These are phyloP conservation scores for Rosa hybrid DNA, from an alignment of 331 rosid genomes.

Conservation along the genomic window DNA sequence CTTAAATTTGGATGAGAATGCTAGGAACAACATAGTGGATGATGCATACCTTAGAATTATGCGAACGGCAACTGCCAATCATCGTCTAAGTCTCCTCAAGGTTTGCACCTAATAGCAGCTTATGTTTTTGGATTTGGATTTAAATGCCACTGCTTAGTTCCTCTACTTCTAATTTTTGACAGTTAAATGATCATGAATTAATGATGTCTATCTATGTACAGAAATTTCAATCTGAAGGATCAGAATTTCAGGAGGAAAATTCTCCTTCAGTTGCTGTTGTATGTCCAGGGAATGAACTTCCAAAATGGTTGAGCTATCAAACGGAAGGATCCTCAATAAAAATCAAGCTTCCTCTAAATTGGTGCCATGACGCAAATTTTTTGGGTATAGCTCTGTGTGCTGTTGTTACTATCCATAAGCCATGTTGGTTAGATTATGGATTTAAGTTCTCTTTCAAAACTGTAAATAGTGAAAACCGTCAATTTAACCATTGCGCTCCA, in stretches of 20 bases:
- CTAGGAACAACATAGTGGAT: background rate
- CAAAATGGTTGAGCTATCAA: background rate
- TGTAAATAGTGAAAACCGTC: background rate
- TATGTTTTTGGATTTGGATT: no score
- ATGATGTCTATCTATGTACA: no score
- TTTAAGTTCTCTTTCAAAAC: background rate
- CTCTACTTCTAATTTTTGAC: no score
- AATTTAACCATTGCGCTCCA: background rate
- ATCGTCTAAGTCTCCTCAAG: no score
- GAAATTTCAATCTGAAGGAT: no score
- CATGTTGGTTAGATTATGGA: background rate
- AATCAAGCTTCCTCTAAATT: background rate
- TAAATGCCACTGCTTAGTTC: no score
- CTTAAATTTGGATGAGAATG: constrained; percentile 1
- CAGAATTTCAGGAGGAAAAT: no score
- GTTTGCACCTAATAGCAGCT: no score
- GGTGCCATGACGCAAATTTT: background rate
- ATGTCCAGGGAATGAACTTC: background rate
- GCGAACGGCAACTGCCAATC: background rate
- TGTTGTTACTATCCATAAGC: background rate
- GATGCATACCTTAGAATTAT: background rate
- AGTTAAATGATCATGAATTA: no score
- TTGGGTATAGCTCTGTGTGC: background rate
- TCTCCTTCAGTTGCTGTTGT: background rate
- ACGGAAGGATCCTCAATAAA: background rate